phyloP scores from a whole-genome alignment of 176 grass and related monocot genomes.

The Eleusine coracana region DNA sequence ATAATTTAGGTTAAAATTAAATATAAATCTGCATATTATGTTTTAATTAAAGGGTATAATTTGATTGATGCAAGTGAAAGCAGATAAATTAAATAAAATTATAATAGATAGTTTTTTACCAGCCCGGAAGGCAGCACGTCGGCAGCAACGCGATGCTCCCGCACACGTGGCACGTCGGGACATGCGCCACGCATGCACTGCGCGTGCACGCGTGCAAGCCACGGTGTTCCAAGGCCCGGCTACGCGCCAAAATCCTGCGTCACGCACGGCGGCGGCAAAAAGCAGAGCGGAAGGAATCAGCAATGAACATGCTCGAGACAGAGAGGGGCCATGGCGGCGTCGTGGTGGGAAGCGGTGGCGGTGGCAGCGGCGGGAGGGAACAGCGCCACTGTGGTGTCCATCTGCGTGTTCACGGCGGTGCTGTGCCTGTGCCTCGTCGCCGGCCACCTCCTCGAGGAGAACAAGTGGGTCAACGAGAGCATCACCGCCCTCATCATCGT shows the following conservation, averaged over 20 bases:
- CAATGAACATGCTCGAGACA: not conserved
- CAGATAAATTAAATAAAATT: too few relatives aligned
- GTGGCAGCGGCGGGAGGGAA: slow-evolving; percentile 16
- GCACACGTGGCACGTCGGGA: slow-evolving; percentile 14
- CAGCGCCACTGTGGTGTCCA: slow-evolving; percentile 62
- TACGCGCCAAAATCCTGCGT: slow-evolving; percentile 29
- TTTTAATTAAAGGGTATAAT: too few relatives aligned
- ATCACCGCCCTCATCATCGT: slow-evolving; percentile 77
- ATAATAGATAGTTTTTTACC: too few relatives aligned
- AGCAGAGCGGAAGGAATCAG: not conserved
- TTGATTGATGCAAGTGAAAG: too few relatives aligned
- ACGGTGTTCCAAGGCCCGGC: not conserved
- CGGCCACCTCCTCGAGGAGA: slow-evolving; percentile 76
- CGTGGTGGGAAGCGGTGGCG: not conserved
- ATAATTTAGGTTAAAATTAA: too few relatives aligned
- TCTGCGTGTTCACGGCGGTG: slow-evolving; percentile 75
- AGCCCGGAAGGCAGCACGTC: not conserved
- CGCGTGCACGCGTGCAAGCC: slow-evolving; percentile 22
- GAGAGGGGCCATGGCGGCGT: not conserved
- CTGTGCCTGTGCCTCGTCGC: slow-evolving; percentile 74
- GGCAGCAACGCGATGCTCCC: not conserved
- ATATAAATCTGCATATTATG: too few relatives aligned
- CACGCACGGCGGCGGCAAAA: slow-evolving; percentile 1
- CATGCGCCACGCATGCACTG: not conserved
- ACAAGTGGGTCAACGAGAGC: slow-evolving; percentile 81